Conservation (phyloP, 2,329 filamentous ascomycete species). For the Aspergillus piperis region DNA sequence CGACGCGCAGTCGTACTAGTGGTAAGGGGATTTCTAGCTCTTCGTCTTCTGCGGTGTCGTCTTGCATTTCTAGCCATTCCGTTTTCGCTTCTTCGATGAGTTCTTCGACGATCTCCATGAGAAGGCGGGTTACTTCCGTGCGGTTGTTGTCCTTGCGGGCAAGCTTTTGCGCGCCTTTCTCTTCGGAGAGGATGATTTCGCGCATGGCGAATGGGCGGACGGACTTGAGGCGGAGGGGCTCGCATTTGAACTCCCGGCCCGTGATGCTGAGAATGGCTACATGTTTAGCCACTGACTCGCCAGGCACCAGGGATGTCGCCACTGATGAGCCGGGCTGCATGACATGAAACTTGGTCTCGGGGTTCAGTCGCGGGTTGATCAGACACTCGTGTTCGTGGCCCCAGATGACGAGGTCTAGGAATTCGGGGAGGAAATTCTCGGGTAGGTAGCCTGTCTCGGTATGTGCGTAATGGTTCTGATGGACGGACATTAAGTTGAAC, state of each 20-base stretch:
- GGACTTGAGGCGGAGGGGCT: conserved; percentile 80
- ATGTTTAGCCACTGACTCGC: conserved; percentile 88
- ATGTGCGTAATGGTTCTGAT: conserved; percentile 93
- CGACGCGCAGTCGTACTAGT: conserved; percentile 84
- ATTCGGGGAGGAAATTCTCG: conserved; percentile 87
- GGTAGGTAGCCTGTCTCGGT: conserved; percentile 92
- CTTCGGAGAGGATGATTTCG: conserved; percentile 75
- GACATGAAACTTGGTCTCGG: conserved; percentile 87
- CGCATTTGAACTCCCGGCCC: conserved; percentile 75
- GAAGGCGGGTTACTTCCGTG: conserved; percentile 72
- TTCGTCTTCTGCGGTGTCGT: conserved; percentile 58
- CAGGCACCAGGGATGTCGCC: conserved; percentile 85
- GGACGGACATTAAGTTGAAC: conserved; percentile 94
- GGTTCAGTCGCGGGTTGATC: conserved; percentile 80
- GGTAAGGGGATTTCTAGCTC: conserved; percentile 71
- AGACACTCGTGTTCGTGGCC: conserved; percentile 96
- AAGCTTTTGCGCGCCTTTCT: conserved; percentile 73
- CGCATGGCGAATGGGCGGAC: conserved; percentile 88
- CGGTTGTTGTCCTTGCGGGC: conserved; percentile 82
- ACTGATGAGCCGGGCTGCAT: conserved; percentile 98
- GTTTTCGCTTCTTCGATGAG: conserved; percentile 82
- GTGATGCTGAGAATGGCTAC: conserved; percentile 83
- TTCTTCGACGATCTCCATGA: conserved; percentile 77
- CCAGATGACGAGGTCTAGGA: conserved; percentile 91
- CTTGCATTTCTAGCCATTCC: conserved; percentile 79